Percentiles rank a stretch among this genome's conserved stretches.
These are phyloP conservation scores for Cyathus striatus DNA, from an alignment of 768 basidiomycete genomes.

Conservation along the genomic window DNA sequence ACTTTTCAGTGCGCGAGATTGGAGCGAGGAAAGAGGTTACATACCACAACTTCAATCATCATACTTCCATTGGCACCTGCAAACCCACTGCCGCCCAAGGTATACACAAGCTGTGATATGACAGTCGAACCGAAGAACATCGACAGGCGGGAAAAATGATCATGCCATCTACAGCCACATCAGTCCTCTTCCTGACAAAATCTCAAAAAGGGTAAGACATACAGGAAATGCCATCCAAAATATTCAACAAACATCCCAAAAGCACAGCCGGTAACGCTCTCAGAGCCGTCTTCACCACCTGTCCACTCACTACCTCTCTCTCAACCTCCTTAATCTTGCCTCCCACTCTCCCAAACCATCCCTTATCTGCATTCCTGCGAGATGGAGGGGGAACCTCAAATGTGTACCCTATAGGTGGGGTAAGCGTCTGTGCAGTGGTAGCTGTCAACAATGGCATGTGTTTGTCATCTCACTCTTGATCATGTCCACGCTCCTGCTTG, in stretches of 20 bases:
- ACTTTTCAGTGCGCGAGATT: no score
- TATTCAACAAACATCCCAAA: conserved; percentile 80
- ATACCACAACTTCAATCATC: conserved; percentile 97
- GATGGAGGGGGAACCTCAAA: background rate
- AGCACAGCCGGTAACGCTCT: conserved; percentile 76
- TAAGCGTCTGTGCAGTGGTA: background rate
- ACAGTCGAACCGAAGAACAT: conserved; percentile 91
- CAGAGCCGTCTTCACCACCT: conserved; percentile 23
- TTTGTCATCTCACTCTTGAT: background rate
- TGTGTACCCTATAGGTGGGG: background rate
- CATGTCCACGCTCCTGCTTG: background rate
- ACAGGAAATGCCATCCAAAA: conserved; percentile 93
- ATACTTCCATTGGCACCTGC: conserved; percentile 88
- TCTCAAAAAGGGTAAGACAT: no score
- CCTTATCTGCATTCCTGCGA: conserved; percentile 1
- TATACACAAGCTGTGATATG: conserved; percentile 80
- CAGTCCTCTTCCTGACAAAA: background rate
- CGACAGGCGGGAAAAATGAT: conserved; percentile 90
- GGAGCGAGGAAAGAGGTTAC: no score
- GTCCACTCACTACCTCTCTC: conserved; percentile 3
- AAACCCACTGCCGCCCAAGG: conserved; percentile 84
- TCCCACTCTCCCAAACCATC: conserved; percentile 5
- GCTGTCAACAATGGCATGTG: background rate
- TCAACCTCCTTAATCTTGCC: conserved; percentile 4
- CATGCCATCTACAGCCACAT: conserved; percentile 71